Percentiles rank a stretch among this genome's conserved stretches.
Conservation (phyloP, 2,329 filamentous ascomycete species). For the Penicillium sp. region DNA sequence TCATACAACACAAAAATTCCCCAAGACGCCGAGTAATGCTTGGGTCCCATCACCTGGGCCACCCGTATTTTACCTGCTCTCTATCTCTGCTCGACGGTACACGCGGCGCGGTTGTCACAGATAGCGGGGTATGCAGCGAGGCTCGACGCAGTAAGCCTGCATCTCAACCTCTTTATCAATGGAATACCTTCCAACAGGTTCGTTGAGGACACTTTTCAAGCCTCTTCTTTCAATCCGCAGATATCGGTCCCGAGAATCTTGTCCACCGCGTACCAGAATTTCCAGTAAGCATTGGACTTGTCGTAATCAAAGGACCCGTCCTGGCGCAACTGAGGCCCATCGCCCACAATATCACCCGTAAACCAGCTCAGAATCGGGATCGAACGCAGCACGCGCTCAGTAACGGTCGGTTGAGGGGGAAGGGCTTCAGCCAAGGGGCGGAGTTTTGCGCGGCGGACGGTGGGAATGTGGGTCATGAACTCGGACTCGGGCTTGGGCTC, state of each 20-base stretch:
- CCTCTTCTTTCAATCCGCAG: slow-evolving; percentile 55
- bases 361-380: slow-evolving; percentile 71
- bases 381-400: slow-evolving; percentile 59
- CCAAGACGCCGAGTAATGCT: slow-evolving; percentile 14
- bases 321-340: slow-evolving; percentile 44
- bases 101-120: background rate
- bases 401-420: slow-evolving; percentile 61
- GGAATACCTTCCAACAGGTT: background rate
- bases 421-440: slow-evolving; percentile 67
- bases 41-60: background rate
- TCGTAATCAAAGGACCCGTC: slow-evolving; percentile 64
- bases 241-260: slow-evolving; percentile 55
- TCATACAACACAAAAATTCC: slow-evolving; percentile 12
- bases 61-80: background rate
- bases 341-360: slow-evolving; percentile 51
- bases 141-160: background rate
- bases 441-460: slow-evolving; percentile 60
- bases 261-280: slow-evolving; percentile 56
- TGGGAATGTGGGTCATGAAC: slow-evolving; percentile 58
- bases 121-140: background rate
- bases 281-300: slow-evolving; percentile 57
- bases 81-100: background rate
- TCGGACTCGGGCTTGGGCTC: slow-evolving; percentile 40
- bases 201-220: slow-evolving; percentile 21
- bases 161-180: background rate